Evolutionary conservation across 2,329 filamentous ascomycete genomes (phyloP).

Genomic region (Arthrobotrys conoides): DNA sequence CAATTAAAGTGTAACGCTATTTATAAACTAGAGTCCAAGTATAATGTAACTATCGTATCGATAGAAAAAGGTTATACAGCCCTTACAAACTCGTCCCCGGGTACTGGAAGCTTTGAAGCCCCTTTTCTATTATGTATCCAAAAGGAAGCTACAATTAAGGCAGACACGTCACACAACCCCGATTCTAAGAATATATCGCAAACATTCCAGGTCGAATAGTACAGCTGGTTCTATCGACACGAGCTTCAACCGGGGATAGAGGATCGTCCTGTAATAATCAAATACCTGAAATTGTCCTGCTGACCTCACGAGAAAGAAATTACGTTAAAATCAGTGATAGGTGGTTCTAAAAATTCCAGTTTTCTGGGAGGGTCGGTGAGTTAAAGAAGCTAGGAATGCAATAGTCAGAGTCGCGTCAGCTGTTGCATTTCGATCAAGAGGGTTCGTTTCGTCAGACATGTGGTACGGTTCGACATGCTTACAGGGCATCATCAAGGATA

Average conservation of each 20-base stretch:
- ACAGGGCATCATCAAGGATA: too few species aligned
- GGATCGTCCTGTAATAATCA: not conserved
- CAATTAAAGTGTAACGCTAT: too few species aligned
- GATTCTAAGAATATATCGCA: not conserved
- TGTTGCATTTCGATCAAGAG: constrained; percentile 1
- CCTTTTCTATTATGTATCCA: constrained; percentile 21
- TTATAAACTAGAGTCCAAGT: too few species aligned
- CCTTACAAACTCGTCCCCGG: constrained; percentile 32
- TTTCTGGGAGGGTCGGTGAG: not conserved
- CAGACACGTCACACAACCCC: constrained; percentile 34
- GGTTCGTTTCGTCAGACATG: not conserved
- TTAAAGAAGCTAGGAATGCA: not conserved
- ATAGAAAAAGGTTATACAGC: not conserved
- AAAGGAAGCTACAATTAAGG: constrained; percentile 46
- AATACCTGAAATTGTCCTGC: constrained; percentile 39
- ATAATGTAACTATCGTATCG: not conserved
- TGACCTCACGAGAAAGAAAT: constrained; percentile 18
- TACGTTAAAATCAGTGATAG: constrained; percentile 20
- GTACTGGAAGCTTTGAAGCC: constrained; percentile 37
- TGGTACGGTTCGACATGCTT: too few species aligned
- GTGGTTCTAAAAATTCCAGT: not conserved
- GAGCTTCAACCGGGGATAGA: constrained; percentile 17
- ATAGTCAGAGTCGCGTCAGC: not conserved
- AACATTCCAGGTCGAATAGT: not conserved
- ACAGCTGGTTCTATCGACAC: constrained; percentile 20